These are phyloP conservation scores for Nicotiana attenuata DNA, from an alignment of 257 asterid species.

Conservation along the genomic window DNA sequence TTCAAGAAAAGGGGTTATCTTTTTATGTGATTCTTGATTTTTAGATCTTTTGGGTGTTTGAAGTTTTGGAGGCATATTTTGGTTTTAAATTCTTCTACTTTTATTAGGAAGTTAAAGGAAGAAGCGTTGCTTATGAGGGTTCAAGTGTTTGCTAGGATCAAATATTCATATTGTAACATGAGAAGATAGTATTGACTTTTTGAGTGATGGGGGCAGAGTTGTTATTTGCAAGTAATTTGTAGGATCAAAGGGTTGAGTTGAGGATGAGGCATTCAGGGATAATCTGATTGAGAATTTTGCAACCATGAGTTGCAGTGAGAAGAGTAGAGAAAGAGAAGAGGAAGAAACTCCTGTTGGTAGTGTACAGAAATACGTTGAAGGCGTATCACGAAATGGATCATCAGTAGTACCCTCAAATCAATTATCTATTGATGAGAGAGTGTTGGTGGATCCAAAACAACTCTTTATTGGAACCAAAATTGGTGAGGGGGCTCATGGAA, in stretches of 20 bases:
- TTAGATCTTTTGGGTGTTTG: slow-evolving; percentile 20
- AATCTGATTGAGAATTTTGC: slow-evolving; percentile 26
- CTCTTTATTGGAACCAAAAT: slow-evolving; percentile 79
- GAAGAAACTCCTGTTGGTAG: slow-evolving; percentile 25
- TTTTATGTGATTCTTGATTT: not conserved
- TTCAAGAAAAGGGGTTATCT: slow-evolving; percentile 9
- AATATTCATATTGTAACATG: slow-evolving; percentile 10
- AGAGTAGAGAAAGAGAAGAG: slow-evolving; percentile 38
- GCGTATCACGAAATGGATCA: slow-evolving; percentile 52
- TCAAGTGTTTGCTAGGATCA: slow-evolving; percentile 13
- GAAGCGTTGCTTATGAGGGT: slow-evolving; percentile 19
- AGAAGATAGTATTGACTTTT: slow-evolving; percentile 9
- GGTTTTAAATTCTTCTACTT: not conserved
- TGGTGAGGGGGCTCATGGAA: slow-evolving; percentile 99
- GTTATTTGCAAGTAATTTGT: slow-evolving; percentile 13
- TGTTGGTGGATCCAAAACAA: slow-evolving; percentile 79
- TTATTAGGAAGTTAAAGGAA: not conserved
- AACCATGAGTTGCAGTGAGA: slow-evolving; percentile 78
- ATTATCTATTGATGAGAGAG: slow-evolving; percentile 60
- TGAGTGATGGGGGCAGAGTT: slow-evolving; percentile 14
- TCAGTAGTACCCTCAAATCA: slow-evolving; percentile 25
- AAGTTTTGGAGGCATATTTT: slow-evolving; percentile 3
- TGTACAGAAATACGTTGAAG: slow-evolving; percentile 42
- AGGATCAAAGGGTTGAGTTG: slow-evolving; percentile 11
- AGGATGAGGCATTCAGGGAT: slow-evolving; percentile 50